Evolutionary conservation across 75 land plant species (phyloP).

Genomic region (Pinus tabuliformis): DNA sequence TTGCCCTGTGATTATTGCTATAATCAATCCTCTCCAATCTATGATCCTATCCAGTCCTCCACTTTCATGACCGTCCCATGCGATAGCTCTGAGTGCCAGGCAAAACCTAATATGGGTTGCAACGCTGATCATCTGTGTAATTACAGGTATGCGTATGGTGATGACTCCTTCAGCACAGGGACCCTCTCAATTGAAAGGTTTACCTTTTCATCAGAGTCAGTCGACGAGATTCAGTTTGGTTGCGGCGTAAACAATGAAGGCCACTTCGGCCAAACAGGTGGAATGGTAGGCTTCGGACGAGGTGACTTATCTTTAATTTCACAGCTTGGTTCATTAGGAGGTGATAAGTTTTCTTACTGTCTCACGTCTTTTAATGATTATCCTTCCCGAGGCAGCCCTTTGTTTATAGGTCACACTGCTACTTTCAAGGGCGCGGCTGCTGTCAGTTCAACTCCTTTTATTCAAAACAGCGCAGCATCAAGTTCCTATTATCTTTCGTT

Average conservation of each 20-base stretch:
- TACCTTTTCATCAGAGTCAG: background rate
- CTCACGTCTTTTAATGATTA: conserved; percentile 1
- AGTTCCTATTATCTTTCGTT: conserved; percentile 13
- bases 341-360: conserved; percentile 3
- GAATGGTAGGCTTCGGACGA: background rate
- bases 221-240: conserved; percentile 16
- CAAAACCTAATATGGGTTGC: too few species aligned
- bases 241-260: conserved; percentile 9
- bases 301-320: background rate
- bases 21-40: background rate
- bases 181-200: conserved; percentile 4
- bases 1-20: background rate
- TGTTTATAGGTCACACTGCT: background rate
- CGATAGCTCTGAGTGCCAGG: background rate
- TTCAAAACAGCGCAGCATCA: background rate
- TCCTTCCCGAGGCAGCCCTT: background rate
- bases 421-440: background rate
- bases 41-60: background rate
- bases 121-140: too few species aligned
- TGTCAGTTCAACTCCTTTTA: background rate
- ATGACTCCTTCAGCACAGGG: conserved; percentile 21
- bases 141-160: conserved; percentile 12
- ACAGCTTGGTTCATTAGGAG: background rate
- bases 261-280: background rate
- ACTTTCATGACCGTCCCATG: background rate